These are phyloP conservation scores for Aspergillus proliferans DNA, from an alignment of 2,329 filamentous ascomycete genomes.

Conservation along the genomic window DNA sequence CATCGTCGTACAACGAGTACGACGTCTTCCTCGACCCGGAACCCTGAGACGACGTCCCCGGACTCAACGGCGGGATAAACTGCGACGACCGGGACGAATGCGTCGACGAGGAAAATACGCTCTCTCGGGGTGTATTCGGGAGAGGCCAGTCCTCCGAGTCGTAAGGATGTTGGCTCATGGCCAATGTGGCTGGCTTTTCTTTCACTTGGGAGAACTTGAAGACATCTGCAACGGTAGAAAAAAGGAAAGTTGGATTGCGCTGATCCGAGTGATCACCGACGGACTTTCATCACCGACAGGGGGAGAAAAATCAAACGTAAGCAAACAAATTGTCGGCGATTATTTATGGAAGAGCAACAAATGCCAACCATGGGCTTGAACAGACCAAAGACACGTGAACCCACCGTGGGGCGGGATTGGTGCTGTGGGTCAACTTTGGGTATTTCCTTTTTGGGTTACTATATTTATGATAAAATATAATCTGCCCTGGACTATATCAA, in stretches of 20 bases:
- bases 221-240: not conserved
- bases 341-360: no score
- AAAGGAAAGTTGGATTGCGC: not conserved
- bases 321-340: no score
- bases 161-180: constrained; percentile 14
- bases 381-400: no score
- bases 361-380: no score
- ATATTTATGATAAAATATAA: no score
- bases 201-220: not conserved
- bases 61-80: constrained; percentile 20
- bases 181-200: not conserved
- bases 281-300: no score
- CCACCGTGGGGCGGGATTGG: no score
- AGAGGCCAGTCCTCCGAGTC: constrained; percentile 28
- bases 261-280: not conserved
- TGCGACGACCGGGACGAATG: constrained; percentile 26
- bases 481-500: no score
- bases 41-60: constrained; percentile 14
- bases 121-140: constrained; percentile 18
- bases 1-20: constrained; percentile 26
- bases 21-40: constrained; percentile 26
- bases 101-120: constrained; percentile 23
- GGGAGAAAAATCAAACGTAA: no score
- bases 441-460: no score
- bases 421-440: no score